A percentile compares a stretch with the other conserved stretches of the same genome.
Evolutionary conservation across 345 rosid genomes (phyloP).

Genomic region (Populus ilicifolia): DNA sequence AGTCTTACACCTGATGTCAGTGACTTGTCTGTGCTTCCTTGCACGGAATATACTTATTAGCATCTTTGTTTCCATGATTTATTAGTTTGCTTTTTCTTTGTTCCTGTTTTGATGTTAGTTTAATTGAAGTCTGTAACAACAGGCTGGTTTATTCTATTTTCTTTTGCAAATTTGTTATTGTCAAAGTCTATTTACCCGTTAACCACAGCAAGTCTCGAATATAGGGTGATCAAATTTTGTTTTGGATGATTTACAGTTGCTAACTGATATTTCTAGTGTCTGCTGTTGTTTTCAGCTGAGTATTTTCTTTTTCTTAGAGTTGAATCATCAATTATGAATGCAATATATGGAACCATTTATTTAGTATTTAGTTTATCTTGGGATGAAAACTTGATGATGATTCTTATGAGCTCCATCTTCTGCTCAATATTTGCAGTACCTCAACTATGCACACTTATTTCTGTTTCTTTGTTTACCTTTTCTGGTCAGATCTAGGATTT

Average conservation of each 20-base stretch:
- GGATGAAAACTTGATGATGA: neutral
- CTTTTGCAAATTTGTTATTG: neutral
- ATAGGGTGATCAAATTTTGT: neutral
- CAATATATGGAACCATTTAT: neutral
- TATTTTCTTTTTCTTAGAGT: neutral
- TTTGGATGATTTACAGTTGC: neutral
- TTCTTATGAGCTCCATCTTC: neutral
- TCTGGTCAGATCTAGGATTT: constrained; percentile 74
- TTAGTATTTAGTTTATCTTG: neutral
- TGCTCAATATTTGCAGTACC: neutral
- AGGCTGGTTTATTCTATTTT: neutral
- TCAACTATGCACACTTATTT: neutral
- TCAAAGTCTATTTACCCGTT: neutral
- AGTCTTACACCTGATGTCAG: neutral
- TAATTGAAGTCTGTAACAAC: neutral
- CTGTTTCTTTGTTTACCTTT: constrained; percentile 19
- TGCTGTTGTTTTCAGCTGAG: neutral
- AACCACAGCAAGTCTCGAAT: neutral
- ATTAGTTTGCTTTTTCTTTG: neutral
- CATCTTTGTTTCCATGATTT: neutral
- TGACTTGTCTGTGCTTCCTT: neutral
- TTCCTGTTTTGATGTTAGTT: neutral
- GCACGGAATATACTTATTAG: neutral
- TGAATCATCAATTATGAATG: neutral
- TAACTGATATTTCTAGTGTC: neutral